Evolutionary conservation across 495 filamentous ascomycete species (phyloP).

Genomic region (Neurospora sp.): DNA sequence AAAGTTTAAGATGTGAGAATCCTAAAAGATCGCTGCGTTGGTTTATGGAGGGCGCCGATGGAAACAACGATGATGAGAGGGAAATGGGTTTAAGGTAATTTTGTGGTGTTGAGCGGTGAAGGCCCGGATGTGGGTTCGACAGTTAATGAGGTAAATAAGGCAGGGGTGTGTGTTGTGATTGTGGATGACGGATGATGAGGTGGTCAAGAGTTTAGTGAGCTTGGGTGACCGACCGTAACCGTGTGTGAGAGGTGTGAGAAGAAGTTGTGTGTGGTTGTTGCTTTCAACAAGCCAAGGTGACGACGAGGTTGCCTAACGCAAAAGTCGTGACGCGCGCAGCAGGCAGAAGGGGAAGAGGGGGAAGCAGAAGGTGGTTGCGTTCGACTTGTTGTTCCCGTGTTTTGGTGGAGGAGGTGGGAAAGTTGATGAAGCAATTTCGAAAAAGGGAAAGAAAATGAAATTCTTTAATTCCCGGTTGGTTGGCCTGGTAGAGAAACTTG

Average conservation of each 20-base stretch:
- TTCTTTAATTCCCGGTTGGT: neutral
- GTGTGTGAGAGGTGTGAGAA: neutral
- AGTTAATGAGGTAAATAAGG: neutral
- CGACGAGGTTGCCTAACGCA: neutral
- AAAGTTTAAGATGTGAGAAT: neutral
- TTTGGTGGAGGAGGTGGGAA: neutral
- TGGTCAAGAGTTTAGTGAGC: neutral
- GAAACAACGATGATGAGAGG: neutral
- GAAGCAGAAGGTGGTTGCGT: neutral
- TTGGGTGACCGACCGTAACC: neutral
- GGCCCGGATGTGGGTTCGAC: neutral
- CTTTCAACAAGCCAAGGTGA: neutral
- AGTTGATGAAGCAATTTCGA: neutral
- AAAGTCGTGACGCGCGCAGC: neutral
- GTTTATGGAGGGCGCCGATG: neutral
- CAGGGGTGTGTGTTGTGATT: neutral
- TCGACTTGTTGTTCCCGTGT: neutral
- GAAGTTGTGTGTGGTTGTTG: neutral
- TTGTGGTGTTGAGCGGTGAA: neutral
- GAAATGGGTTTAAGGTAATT: neutral
- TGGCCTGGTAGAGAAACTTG: neutral
- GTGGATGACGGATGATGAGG: neutral
- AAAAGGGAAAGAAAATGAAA: neutral
- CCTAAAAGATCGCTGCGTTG: neutral
- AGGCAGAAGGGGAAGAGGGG: neutral